Conservation (phyloP, 495 filamentous ascomycete species). For the Penicillium malachiteum region DNA sequence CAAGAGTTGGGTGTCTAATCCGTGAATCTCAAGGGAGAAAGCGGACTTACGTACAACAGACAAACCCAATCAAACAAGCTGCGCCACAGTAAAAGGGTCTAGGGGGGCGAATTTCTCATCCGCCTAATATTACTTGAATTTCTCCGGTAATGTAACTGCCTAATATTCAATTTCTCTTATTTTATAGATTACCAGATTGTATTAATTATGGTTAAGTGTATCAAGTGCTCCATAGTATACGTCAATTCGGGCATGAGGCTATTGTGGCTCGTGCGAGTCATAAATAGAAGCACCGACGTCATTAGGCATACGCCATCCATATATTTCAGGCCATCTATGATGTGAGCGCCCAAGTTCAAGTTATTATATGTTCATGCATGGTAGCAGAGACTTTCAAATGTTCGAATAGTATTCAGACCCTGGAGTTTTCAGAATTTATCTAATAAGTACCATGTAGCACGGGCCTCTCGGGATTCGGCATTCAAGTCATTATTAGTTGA, state of each 20-base stretch:
- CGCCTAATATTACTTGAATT: too few relatives aligned
- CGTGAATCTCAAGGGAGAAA: constrained; percentile 12
- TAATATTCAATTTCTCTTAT: too few relatives aligned
- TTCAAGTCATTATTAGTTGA: too few relatives aligned
- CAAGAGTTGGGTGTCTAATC: constrained; percentile 11
- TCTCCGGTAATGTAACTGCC: too few relatives aligned
- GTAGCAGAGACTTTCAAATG: not conserved
- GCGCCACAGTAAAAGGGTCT: constrained; percentile 24
- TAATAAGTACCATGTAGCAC: too few relatives aligned
- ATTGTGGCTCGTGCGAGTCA: constrained; percentile 25
- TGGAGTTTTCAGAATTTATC: too few relatives aligned
- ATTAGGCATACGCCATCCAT: constrained; percentile 21
- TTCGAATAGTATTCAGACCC: too few relatives aligned
- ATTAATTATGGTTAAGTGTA: not conserved
- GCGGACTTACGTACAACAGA: constrained; percentile 31
- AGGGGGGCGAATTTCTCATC: constrained; percentile 15
- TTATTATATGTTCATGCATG: not conserved
- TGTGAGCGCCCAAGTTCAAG: constrained; percentile 1
- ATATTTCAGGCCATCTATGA: not conserved
- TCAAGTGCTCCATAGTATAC: not conserved
- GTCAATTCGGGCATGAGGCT: not conserved
- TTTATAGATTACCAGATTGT: too few relatives aligned
- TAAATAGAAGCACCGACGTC: constrained; percentile 33
- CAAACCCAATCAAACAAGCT: constrained; percentile 29
- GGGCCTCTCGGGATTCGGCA: too few relatives aligned